Percentiles rank a stretch among this genome's conserved stretches.
Conservation (phyloP, 2,329 filamentous ascomycete species). For the Tolypocladium inflatum region DNA sequence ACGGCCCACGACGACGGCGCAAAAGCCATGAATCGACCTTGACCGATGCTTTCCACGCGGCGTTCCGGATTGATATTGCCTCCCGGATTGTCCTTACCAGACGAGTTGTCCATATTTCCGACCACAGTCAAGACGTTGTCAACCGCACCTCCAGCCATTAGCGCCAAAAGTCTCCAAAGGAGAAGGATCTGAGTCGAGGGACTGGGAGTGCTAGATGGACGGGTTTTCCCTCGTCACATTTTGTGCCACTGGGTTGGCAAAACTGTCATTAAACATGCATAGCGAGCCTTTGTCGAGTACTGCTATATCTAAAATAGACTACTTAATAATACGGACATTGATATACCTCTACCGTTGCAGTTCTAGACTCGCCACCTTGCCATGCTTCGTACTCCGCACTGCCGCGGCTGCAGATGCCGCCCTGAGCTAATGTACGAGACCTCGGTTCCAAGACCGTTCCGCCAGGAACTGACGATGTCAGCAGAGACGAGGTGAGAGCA, state of each 20-base stretch:
- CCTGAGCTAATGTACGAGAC: not conserved
- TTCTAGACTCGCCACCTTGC: no score
- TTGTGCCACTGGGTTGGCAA: not conserved
- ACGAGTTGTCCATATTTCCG: not conserved
- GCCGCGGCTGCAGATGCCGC: not conserved
- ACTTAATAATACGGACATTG: conserved; percentile 4
- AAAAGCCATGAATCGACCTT: not conserved
- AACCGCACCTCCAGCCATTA: not conserved
- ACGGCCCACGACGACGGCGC: not conserved
- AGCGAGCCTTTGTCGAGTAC: conserved; percentile 6
- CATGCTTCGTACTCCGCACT: not conserved
- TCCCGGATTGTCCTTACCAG: not conserved
- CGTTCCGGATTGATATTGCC: not conserved
- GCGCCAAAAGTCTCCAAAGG: not conserved
- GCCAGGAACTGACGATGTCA: not conserved
- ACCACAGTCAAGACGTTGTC: not conserved
- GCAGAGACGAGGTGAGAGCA: not conserved
- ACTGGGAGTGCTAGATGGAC: not conserved
- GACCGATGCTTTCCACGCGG: not conserved
- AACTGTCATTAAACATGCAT: conserved; percentile 8
- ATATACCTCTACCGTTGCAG: conserved; percentile 1
- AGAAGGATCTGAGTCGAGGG: not conserved
- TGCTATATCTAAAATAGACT: conserved; percentile 1
- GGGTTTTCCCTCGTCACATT: not conserved
- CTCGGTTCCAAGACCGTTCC: not conserved